Evolutionary conservation across 495 filamentous ascomycete genomes (phyloP).

Genomic region (Penicillium crystallinum): DNA sequence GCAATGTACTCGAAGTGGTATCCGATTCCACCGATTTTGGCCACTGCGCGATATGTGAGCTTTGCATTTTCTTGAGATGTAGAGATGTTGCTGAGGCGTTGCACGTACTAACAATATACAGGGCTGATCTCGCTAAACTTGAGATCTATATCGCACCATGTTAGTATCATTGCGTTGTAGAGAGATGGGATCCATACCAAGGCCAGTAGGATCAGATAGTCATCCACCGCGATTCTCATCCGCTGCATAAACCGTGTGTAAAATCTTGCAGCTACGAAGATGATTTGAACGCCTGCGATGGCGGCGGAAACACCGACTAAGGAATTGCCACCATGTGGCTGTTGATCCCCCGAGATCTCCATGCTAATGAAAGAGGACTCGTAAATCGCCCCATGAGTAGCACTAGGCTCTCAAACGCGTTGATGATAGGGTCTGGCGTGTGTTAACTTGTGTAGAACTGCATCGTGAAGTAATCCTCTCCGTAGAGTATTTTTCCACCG

Average conservation of each 20-base stretch:
- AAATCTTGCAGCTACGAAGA: conserved; percentile 26
- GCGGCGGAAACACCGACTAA: conserved; percentile 13
- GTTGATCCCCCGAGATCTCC: neutral
- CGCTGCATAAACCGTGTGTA: conserved; percentile 24
- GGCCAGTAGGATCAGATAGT: conserved; percentile 27
- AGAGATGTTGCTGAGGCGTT: neutral
- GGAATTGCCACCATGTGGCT: conserved; percentile 7
- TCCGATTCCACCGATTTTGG: conserved; percentile 12
- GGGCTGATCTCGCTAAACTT: conserved; percentile 8
- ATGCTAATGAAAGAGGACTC: neutral
- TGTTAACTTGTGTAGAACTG: too few species aligned
- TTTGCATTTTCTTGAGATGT: neutral
- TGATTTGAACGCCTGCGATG: conserved; percentile 15
- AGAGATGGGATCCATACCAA: conserved; percentile 9
- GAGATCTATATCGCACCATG: conserved; percentile 3
- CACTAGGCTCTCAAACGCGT: neutral
- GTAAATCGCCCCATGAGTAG: neutral
- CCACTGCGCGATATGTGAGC: conserved; percentile 8
- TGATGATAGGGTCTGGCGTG: too few species aligned
- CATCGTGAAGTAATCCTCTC: too few species aligned
- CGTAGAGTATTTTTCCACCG: too few species aligned
- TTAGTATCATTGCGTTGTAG: neutral
- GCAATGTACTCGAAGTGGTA: conserved; percentile 15
- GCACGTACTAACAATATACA: conserved; percentile 17
- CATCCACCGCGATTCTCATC: conserved; percentile 19